Conservation (phyloP, 371 early-diverging fungal species). For the Lichtheimia ramosa region DNA sequence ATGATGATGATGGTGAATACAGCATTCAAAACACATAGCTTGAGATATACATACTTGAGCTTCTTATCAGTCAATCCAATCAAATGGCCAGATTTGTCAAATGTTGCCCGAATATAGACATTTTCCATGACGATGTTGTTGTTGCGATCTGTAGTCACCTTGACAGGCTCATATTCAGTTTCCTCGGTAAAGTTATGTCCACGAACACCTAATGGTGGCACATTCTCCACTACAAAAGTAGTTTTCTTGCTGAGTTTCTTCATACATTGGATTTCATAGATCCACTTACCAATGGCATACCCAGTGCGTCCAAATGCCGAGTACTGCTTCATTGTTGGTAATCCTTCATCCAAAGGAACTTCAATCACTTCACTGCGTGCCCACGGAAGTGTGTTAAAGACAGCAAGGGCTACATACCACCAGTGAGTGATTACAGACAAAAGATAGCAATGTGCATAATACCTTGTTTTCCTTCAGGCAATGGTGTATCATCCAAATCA, state of each 20-base stretch:
- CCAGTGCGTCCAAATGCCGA: conserved; percentile 53
- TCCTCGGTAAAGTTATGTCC: conserved; percentile 17
- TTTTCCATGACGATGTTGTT: conserved; percentile 70
- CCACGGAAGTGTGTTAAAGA: conserved; percentile 86
- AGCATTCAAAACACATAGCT: background rate
- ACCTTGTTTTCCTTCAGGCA: conserved; percentile 19
- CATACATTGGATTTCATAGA: background rate
- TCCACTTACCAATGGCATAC: conserved; percentile 39
- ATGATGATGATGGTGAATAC: background rate
- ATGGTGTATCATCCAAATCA: conserved; percentile 9
- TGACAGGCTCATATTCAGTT: conserved; percentile 28
- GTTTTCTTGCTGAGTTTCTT: background rate
- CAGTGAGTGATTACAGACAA: too few relatives aligned
- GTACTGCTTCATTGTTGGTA: conserved; percentile 51
- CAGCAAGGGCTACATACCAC: conserved; percentile 38
- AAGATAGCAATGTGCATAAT: background rate
- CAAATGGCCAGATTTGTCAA: conserved; percentile 76
- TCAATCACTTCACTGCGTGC: conserved; percentile 70
- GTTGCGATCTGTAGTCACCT: conserved; percentile 30
- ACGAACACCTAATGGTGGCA: conserved; percentile 33
- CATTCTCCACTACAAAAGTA: conserved; percentile 24
- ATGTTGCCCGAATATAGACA: conserved; percentile 59
- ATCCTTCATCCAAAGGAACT: conserved; percentile 52
- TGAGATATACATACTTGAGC: conserved; percentile 29
- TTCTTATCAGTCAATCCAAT: conserved; percentile 63